phyloP scores from a whole-genome alignment of 208 protist genomes.

The Leishmania tropica region DNA sequence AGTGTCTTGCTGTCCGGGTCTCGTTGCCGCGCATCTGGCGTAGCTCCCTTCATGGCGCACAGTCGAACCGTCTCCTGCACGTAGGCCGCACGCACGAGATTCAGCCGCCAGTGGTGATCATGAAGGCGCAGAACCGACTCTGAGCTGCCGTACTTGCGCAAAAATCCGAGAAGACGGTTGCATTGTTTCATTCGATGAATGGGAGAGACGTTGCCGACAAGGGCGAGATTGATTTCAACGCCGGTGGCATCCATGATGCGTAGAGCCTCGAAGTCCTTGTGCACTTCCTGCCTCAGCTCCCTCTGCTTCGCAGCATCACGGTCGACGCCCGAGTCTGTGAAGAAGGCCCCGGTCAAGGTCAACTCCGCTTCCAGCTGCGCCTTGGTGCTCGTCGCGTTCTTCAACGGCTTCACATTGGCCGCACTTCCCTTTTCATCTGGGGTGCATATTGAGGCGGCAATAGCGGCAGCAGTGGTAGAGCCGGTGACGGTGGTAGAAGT shows the following conservation, averaged over 20 bases:
- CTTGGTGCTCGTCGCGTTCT: conserved; percentile 10
- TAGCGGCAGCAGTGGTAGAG: background rate
- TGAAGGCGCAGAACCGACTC: conserved; percentile 49
- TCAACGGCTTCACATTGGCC: conserved; percentile 12
- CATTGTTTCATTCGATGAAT: conserved; percentile 44
- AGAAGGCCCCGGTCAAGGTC: conserved; percentile 49
- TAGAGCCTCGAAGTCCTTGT: conserved; percentile 41
- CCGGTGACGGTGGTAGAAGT: no score
- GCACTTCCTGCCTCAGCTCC: conserved; percentile 40
- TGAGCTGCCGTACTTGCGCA: conserved; percentile 46
- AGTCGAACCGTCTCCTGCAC: conserved; percentile 59
- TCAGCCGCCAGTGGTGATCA: conserved; percentile 64
- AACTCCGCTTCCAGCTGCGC: conserved; percentile 35
- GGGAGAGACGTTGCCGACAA: conserved; percentile 46
- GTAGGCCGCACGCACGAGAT: conserved; percentile 45
- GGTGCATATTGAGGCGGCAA: background rate
- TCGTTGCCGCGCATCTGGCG: conserved; percentile 36
- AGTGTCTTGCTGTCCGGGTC: conserved; percentile 38
- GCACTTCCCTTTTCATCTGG: background rate
- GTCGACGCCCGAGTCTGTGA: conserved; percentile 46
- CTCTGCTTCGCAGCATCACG: conserved; percentile 35
- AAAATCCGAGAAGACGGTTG: conserved; percentile 42
- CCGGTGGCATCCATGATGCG: conserved; percentile 47
- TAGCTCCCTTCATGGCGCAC: conserved; percentile 48
- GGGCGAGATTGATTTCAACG: conserved; percentile 36